Evolutionary conservation across 116 monocot genomes (phyloP), one percentile per base, ranked within the genome.

Genomic region (Trichopus zeylanicus): DNA sequence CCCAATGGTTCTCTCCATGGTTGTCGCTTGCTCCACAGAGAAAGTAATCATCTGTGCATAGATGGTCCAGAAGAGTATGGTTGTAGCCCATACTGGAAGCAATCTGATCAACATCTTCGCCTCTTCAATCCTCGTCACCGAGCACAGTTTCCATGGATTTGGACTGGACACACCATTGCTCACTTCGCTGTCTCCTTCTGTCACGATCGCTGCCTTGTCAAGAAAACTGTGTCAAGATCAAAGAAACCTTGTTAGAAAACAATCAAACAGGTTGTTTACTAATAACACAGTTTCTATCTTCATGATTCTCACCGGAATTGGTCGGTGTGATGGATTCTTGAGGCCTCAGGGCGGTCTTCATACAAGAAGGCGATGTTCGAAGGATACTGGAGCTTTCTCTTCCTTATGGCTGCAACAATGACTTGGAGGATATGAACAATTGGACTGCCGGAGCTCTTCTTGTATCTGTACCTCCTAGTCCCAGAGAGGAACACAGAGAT

Each of bases 1-100:
- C n/a, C 73, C 62, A 6, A 80, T 63, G 16, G 67, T 53, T 7
- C 80, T 55, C 35, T 70, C 47, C 85, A 85, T 85, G 1, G 85
- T 85, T 16, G 75, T 48, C 10, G 84, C 83, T 46, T 84, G 84
- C 47, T 75, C 75, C 1, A 84, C 84, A 12, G 84, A 84, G 79
- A 84, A 84, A 7, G 84, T 84, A 25, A 75, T 84, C 84, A 84
- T 79, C 63, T 84, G 84, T 16, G 84, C 84, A 49, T 84, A 84
- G 22, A 66, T 62, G 6, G 84, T 84, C 84, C 84, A 84, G 72
- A 84, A 84, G 47, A 84, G 51, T 61, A 84, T 79, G 2, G 84
- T 84, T 2, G 84, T 84, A 1, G 80, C 80, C 85, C 85, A 85
- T 1, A 80, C 67, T 3, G 85, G 85, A 12, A 85, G 69, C 59